Conservation (phyloP, 2,329 filamentous ascomycete species). For the Myriosclerotinia duriaeana region DNA sequence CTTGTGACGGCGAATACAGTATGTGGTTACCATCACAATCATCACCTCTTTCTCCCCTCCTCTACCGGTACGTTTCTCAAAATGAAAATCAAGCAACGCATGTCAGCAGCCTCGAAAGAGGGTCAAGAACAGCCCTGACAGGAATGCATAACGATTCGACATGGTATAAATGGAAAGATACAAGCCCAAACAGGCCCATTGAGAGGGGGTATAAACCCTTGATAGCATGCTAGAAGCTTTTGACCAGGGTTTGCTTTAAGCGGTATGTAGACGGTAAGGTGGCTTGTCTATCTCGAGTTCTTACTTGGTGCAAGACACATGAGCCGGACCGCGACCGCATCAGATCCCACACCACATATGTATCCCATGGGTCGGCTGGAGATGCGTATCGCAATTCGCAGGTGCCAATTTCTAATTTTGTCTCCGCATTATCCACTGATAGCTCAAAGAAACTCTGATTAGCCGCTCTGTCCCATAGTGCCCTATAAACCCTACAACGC, state of each 20-base stretch:
- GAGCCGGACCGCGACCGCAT: constrained; percentile 49
- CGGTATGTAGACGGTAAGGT: constrained; percentile 42
- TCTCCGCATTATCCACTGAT: constrained; percentile 44
- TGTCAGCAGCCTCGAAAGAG: constrained; percentile 17
- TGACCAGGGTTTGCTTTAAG: constrained; percentile 37
- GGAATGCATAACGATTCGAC: constrained; percentile 16
- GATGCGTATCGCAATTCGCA: constrained; percentile 37
- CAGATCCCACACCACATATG: constrained; percentile 39
- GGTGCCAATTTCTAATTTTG: constrained; percentile 36
- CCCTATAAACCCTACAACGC: constrained; percentile 28
- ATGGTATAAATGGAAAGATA: constrained; percentile 8
- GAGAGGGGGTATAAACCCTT: constrained; percentile 5
- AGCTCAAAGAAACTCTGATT: constrained; percentile 45
- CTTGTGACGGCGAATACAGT: constrained; percentile 19
- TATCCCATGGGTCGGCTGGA: constrained; percentile 44
- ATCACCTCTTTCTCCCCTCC: constrained; percentile 13
- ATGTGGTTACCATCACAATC: constrained; percentile 23
- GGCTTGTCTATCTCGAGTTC: constrained; percentile 32
- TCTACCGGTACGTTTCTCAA: constrained; percentile 8
- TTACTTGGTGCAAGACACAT: constrained; percentile 37
- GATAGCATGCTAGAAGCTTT: constrained; percentile 19
- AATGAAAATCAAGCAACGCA: constrained; percentile 1
- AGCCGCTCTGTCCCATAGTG: constrained; percentile 44
- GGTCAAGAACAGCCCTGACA: constrained; percentile 15
- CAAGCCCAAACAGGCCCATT: neutral